Evolutionary conservation across 495 filamentous ascomycete species (phyloP).

Genomic region (Penicillium odoratum): DNA sequence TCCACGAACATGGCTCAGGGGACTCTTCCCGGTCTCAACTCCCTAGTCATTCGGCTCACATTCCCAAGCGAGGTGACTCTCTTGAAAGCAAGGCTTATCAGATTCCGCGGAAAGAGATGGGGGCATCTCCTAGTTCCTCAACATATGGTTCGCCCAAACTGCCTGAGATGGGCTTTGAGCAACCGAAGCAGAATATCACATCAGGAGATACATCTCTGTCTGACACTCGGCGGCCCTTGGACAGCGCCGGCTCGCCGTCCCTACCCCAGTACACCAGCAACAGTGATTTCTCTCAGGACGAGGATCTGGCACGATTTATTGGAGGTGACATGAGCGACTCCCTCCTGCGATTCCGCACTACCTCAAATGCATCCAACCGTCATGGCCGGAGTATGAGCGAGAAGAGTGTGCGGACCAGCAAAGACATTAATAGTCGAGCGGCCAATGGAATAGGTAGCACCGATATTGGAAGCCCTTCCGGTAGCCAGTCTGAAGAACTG

Average conservation of each 20-base stretch:
- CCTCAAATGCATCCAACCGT: slow-evolving; percentile 95
- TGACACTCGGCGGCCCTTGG: slow-evolving; percentile 35
- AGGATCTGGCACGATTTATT: slow-evolving; percentile 83
- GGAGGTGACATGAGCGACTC: slow-evolving; percentile 66
- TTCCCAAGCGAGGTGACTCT: slow-evolving; percentile 61
- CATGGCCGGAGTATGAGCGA: slow-evolving; percentile 92
- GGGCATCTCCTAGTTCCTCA: slow-evolving; percentile 28
- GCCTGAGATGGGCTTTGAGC: slow-evolving; percentile 53
- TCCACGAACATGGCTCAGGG: slow-evolving; percentile 39
- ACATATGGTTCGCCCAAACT: slow-evolving; percentile 52
- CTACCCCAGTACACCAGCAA: slow-evolving; percentile 68
- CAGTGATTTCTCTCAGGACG: slow-evolving; percentile 84
- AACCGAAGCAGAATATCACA: slow-evolving; percentile 37
- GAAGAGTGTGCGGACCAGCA: slow-evolving; percentile 50
- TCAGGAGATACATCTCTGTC: slow-evolving; percentile 51
- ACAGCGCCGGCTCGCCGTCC: slow-evolving; percentile 59
- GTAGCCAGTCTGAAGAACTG: slow-evolving; percentile 68
- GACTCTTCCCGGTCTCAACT: slow-evolving; percentile 39
- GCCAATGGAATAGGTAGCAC: slow-evolving; percentile 59
- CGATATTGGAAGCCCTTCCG: slow-evolving; percentile 75
- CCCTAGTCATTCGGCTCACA: slow-evolving; percentile 26
- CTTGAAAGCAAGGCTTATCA: slow-evolving; percentile 43
- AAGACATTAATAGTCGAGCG: slow-evolving; percentile 65
- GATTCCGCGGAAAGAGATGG: slow-evolving; percentile 37
- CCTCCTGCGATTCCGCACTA: slow-evolving; percentile 63